These are phyloP conservation scores for Alternaria postmessia DNA, from an alignment of 2,329 filamentous ascomycete species.

Conservation along the genomic window DNA sequence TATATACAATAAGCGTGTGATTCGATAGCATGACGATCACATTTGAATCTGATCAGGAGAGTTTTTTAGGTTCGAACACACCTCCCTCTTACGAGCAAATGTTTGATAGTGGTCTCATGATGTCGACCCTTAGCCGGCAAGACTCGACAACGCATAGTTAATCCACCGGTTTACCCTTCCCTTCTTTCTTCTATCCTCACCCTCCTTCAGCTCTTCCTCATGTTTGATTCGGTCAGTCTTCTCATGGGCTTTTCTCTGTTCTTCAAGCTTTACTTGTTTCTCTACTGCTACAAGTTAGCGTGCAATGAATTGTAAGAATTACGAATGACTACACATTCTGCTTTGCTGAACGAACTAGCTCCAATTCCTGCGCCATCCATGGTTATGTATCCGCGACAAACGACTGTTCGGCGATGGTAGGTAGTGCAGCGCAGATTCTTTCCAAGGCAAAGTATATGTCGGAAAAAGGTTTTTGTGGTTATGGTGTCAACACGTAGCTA, in stretches of 20 bases:
- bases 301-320: not conserved
- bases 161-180: not conserved
- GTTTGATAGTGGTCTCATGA: not conserved
- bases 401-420: not conserved
- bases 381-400: not conserved
- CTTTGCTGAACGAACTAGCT: not conserved
- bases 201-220: not conserved
- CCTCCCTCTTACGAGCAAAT: not conserved
- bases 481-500: not conserved
- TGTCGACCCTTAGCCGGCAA: not conserved
- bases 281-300: not conserved
- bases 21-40: not conserved
- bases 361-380: not conserved
- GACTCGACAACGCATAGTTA: not conserved
- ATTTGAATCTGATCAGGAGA: not conserved
- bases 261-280: not conserved
- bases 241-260: not conserved
- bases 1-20: not conserved
- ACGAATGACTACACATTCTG: not conserved
- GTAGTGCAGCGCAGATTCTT: not conserved
- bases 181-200: not conserved
- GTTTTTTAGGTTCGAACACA: not conserved
- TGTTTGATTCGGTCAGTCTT: not conserved
- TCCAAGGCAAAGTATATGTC: not conserved
- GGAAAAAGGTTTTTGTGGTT: not conserved